Evolutionary conservation across 2,329 filamentous ascomycete genomes (phyloP).

Genomic region (Purpureocillium lavendulum): DNA sequence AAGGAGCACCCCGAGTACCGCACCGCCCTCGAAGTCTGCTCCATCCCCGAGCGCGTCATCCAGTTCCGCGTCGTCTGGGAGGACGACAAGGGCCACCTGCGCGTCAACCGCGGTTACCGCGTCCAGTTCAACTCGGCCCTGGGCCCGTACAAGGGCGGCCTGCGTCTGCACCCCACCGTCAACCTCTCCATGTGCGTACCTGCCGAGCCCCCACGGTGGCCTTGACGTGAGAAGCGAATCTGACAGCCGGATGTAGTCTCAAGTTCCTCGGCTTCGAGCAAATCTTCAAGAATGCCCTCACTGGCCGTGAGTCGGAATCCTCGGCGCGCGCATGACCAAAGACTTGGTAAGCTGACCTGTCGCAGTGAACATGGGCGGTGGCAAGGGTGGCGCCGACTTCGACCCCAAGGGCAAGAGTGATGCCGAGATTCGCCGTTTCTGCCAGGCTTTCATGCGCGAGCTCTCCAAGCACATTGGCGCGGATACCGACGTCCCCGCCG

Average conservation of each 20-base stretch:
- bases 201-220: no score
- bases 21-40: slow-evolving; percentile 77
- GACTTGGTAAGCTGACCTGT: slow-evolving; percentile 8
- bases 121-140: slow-evolving; percentile 98
- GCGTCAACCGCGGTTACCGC: slow-evolving; percentile 91
- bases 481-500: slow-evolving; percentile 91
- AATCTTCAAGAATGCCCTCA: slow-evolving; percentile 99
- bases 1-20: slow-evolving; percentile 90
- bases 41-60: slow-evolving; percentile 89
- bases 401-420: slow-evolving; percentile 98
- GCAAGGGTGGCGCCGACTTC: slow-evolving; percentile 96
- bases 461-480: slow-evolving; percentile 93
- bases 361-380: slow-evolving; percentile 71
- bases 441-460: slow-evolving; percentile 91
- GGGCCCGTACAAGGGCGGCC: slow-evolving; percentile 95
- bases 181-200: slow-evolving; percentile 54
- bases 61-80: slow-evolving; percentile 98
- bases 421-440: slow-evolving; percentile 96
- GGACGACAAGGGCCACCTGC: slow-evolving; percentile 79
- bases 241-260: slow-evolving; percentile 36
- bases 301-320: slow-evolving; percentile 61
- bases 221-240: neutral
- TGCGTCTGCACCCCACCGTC: slow-evolving; percentile 87
- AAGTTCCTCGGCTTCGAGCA: slow-evolving; percentile 99
- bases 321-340: neutral